phyloP scores from a whole-genome alignment of 106 monocot species.

The Narthecium ossifragum region DNA sequence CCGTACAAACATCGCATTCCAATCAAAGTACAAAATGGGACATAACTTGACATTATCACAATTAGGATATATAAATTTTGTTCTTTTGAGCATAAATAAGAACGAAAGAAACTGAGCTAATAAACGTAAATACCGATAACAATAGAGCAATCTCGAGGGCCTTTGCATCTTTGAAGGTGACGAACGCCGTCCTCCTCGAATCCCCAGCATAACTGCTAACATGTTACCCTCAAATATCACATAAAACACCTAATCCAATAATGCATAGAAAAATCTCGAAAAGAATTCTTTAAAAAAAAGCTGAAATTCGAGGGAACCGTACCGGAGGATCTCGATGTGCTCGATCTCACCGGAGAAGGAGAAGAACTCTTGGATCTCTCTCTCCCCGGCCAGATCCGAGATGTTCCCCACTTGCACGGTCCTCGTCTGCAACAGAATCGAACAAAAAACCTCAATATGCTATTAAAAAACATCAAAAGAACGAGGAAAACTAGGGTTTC shows the following conservation, averaged over 20 bases:
- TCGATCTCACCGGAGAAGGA: conserved; percentile 98
- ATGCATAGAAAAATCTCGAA: not conserved
- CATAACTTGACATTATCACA: too few species aligned
- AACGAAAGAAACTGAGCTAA: too few species aligned
- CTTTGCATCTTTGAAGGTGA: conserved; percentile 83
- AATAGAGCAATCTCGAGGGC: conserved; percentile 88
- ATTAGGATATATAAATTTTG: too few species aligned
- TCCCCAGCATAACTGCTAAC: conserved; percentile 21
- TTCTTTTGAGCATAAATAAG: too few species aligned
- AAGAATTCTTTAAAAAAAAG: conserved; percentile 5
- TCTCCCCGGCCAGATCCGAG: conserved; percentile 91
- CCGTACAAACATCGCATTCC: too few species aligned
- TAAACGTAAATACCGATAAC: conserved; percentile 80
- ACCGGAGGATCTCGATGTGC: conserved; percentile 55
- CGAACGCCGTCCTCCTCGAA: conserved; percentile 51
- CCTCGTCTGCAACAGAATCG: conserved; percentile 45
- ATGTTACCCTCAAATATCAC: not conserved
- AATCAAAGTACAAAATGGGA: too few species aligned
- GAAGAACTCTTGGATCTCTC: conserved; percentile 96
- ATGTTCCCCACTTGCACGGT: conserved; percentile 79
- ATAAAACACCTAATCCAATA: conserved; percentile 7
- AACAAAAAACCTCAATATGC: conserved; percentile 8
- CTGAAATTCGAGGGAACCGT: not conserved
- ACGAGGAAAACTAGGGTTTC: not conserved
- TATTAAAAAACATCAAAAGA: not conserved